Evolutionary conservation across 148 eudicot genomes (phyloP).

Genomic region (Beta vulgaris): DNA sequence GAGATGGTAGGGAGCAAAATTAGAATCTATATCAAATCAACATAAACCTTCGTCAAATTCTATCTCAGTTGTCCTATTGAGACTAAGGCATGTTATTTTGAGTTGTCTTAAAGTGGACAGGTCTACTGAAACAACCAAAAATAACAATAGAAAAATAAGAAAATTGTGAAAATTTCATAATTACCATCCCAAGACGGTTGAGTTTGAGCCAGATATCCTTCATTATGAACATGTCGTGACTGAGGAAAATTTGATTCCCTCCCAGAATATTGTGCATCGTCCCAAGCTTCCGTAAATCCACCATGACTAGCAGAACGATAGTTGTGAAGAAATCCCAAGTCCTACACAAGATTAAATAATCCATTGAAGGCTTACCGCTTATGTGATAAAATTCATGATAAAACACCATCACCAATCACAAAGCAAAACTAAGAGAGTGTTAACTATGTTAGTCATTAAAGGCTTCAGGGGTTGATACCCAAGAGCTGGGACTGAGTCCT

Average conservation of each 20-base stretch:
- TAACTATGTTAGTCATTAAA: too few relatives aligned
- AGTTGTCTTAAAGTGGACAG: background rate
- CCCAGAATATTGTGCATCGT: slow-evolving; percentile 58
- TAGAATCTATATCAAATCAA: background rate
- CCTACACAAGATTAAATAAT: slow-evolving; percentile 39
- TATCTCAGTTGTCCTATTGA: too few relatives aligned
- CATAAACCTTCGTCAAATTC: too few relatives aligned
- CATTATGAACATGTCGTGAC: slow-evolving; percentile 34
- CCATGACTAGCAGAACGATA: slow-evolving; percentile 58
- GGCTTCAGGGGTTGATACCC: too few relatives aligned
- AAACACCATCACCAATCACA: slow-evolving; percentile 3
- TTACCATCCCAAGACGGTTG: slow-evolving; percentile 71
- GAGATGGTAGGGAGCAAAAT: background rate
- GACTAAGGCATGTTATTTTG: too few relatives aligned
- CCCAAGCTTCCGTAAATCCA: slow-evolving; percentile 73
- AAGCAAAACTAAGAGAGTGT: too few relatives aligned
- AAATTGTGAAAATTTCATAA: background rate
- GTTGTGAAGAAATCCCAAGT: slow-evolving; percentile 60
- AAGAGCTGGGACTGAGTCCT: too few relatives aligned
- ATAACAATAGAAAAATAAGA: background rate
- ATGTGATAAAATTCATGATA: background rate
- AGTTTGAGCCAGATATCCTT: slow-evolving; percentile 32
- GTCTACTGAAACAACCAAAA: slow-evolving; percentile 10
- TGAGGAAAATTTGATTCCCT: slow-evolving; percentile 41
- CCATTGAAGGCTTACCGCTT: slow-evolving; percentile 22